Conservation (phyloP, 1,284 basidiomycete species). For the Fomes fomentarius region DNA sequence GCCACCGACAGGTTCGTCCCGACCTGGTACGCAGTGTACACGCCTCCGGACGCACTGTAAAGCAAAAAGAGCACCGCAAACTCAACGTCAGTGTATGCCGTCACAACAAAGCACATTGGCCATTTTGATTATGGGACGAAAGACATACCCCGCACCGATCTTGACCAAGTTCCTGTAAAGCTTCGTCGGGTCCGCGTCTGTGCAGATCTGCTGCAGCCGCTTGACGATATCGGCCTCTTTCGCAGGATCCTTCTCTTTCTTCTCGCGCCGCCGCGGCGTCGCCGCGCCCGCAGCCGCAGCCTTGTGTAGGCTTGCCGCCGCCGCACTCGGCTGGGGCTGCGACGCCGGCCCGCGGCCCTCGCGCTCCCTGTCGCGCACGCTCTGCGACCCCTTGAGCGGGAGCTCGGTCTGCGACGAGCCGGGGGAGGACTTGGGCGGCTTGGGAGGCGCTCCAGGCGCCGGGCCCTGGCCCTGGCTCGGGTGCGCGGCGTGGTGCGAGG, state of each 20-base stretch:
- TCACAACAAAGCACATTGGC: conserved; percentile 6
- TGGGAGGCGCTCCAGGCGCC: conserved; percentile 19
- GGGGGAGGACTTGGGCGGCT: conserved; percentile 51
- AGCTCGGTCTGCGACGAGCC: conserved; percentile 59
- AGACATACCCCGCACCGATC: conserved; percentile 92
- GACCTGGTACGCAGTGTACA: conserved; percentile 97
- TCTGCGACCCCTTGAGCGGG: conserved; percentile 44
- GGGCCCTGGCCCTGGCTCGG: too few relatives aligned
- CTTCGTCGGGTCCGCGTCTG: conserved; percentile 95
- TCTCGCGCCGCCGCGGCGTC: conserved; percentile 84
- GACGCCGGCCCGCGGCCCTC: conserved; percentile 25
- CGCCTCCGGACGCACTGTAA: conserved; percentile 90
- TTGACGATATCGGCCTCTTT: conserved; percentile 92
- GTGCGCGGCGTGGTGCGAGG: conserved; percentile 15
- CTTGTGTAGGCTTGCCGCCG: conserved; percentile 64
- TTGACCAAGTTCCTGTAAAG: conserved; percentile 93
- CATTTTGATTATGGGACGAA: too few relatives aligned
- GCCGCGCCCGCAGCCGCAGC: conserved; percentile 54
- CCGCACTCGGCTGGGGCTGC: conserved; percentile 50
- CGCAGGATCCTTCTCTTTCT: conserved; percentile 80
- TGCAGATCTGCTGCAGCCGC: conserved; percentile 92
- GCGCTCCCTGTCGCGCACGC: conserved; percentile 20
- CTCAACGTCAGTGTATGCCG: conserved; percentile 3
- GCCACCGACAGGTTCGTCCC: conserved; percentile 94
- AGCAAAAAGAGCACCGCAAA: too few relatives aligned